phyloP scores from a whole-genome alignment of 108 stramenopile genomes.

The Discostella pseudostelligera region DNA sequence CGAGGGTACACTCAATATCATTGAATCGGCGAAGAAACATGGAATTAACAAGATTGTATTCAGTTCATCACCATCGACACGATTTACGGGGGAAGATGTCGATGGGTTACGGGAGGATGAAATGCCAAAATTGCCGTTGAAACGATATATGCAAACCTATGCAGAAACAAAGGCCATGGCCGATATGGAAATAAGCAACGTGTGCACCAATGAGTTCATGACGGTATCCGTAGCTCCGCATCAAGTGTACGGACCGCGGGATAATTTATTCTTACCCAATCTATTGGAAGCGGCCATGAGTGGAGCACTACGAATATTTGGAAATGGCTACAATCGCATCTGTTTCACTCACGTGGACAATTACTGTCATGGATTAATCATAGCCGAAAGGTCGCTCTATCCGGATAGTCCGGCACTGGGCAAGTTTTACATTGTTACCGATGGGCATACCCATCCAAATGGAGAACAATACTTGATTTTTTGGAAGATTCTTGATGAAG shows the following conservation, averaged over 20 bases:
- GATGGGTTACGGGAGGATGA: conserved; percentile 80
- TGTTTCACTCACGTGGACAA: conserved; percentile 96
- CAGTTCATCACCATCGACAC: conserved; percentile 90
- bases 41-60: conserved; percentile 90
- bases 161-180: conserved; percentile 96
- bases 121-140: conserved; percentile 58
- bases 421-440: conserved; percentile 97
- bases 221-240: conserved; percentile 96
- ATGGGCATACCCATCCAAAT: conserved; percentile 70
- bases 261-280: conserved; percentile 89
- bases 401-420: conserved; percentile 80
- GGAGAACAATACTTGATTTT: conserved; percentile 70
- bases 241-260: conserved; percentile 96
- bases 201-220: conserved; percentile 60
- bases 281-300: conserved; percentile 85
- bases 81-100: conserved; percentile 94
- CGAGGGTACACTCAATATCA: conserved; percentile 79
- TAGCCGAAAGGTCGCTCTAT: conserved; percentile 85
- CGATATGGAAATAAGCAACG: conserved; percentile 74
- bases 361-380: conserved; percentile 95
- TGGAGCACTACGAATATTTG: conserved; percentile 91
- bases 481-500: conserved; percentile 93
- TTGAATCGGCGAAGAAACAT: conserved; percentile 75
- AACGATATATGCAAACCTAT: conserved; percentile 81
- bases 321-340: conserved; percentile 85